A percentile compares a stretch with the other conserved stretches of the same genome.
phyloP scores from a whole-genome alignment of 192 early-diverging fungal species.

The Rhizoclosmatium globosum region DNA sequence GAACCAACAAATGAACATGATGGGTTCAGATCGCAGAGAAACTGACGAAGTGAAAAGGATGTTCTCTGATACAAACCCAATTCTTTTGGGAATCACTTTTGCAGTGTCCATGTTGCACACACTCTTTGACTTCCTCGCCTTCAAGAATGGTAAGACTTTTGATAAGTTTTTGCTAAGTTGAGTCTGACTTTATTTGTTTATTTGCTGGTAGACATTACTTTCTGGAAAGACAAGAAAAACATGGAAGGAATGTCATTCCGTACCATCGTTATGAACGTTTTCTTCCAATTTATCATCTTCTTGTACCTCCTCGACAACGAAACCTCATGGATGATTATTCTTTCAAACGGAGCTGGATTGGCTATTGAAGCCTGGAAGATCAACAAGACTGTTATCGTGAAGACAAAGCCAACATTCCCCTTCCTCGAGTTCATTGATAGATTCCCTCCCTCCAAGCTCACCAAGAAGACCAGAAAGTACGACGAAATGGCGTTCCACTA shows the following conservation, averaged over 20 bases:
- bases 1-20: constrained; percentile 60
- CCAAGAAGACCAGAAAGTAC: constrained; percentile 58
- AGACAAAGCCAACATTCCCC: constrained; percentile 53
- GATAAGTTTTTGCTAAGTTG: not conserved
- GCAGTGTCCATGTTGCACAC: constrained; percentile 81
- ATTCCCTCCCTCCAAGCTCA: constrained; percentile 55
- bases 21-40: constrained; percentile 64
- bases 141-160: constrained; percentile 81
- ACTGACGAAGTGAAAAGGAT: constrained; percentile 90
- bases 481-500: constrained; percentile 85
- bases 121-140: constrained; percentile 90
- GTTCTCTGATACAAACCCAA: constrained; percentile 90
- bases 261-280: constrained; percentile 80
- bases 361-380: constrained; percentile 93
- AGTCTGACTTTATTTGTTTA: constrained; percentile 14
- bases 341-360: constrained; percentile 82
- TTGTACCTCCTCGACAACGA: constrained; percentile 90
- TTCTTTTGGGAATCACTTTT: constrained; percentile 78
- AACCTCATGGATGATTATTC: constrained; percentile 85
- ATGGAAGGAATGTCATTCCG: constrained; percentile 86
- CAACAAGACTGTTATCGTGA: constrained; percentile 79
- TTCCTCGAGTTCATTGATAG: constrained; percentile 60
- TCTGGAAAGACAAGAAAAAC: constrained; percentile 85
- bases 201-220: constrained; percentile 77
- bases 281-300: constrained; percentile 86